Conservation (phyloP, 495 filamentous ascomycete species). For the Hyaloscypha hepaticicola region DNA sequence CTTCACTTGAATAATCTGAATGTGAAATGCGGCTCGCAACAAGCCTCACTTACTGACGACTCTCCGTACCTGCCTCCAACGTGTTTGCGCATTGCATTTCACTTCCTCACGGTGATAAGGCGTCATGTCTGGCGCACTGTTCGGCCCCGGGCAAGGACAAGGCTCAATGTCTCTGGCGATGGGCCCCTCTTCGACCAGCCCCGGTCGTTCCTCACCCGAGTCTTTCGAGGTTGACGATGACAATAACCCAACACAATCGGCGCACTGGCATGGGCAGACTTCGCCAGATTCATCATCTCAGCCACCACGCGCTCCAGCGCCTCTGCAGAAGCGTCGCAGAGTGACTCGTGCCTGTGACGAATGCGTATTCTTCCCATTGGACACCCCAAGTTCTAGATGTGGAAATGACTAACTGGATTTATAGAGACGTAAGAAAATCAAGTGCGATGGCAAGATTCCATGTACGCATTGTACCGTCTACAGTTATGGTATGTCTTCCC, state of each 20-base stretch:
- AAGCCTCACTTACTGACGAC: not conserved
- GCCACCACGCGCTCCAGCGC: conserved; percentile 36
- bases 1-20: not conserved
- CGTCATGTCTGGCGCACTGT: not conserved
- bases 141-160: not conserved
- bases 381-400: not conserved
- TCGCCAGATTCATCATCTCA: conserved; percentile 20
- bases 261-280: conserved; percentile 23
- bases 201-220: conserved; percentile 30
- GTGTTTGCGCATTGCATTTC: not conserved
- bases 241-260: conserved; percentile 10
- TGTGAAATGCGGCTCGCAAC: not conserved
- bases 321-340: conserved; percentile 81
- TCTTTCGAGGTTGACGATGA: conserved; percentile 31
- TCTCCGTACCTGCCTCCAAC: not conserved
- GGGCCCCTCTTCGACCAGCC: conserved; percentile 12
- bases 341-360: conserved; percentile 95
- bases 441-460: conserved; percentile 88
- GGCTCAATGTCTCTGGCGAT: conserved; percentile 15
- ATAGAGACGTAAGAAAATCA: conserved; percentile 88
- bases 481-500: conserved; percentile 77
- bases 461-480: conserved; percentile 98
- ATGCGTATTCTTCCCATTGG: conserved; percentile 43
- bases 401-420: not conserved
- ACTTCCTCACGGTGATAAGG: not conserved